These are phyloP conservation scores for Ehretia macrophylla DNA, from an alignment of 257 asterid genomes.

Conservation along the genomic window DNA sequence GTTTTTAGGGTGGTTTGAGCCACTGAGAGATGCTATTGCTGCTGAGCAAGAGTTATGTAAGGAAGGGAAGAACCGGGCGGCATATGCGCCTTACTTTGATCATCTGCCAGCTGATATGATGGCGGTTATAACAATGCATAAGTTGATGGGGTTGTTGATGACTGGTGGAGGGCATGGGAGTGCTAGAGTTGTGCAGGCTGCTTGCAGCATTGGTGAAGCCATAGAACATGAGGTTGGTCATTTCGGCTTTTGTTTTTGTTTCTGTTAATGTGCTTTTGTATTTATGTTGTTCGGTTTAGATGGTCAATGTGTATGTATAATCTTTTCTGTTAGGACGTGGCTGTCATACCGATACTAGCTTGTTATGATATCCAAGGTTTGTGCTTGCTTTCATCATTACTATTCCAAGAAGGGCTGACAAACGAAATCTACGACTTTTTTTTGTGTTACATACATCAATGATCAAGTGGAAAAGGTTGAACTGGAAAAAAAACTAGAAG, in stretches of 20 bases:
- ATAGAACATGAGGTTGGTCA: constrained; percentile 83
- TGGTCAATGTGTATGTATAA: background rate
- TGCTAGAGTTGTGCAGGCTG: constrained; percentile 83
- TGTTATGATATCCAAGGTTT: no score
- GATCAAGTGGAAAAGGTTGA: no score
- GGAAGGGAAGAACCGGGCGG: constrained; percentile 43
- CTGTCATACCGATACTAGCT: no score
- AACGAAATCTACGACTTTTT: no score
- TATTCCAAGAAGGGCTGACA: no score
- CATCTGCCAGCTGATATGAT: constrained; percentile 88
- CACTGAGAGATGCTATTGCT: constrained; percentile 72
- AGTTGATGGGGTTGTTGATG: constrained; percentile 84
- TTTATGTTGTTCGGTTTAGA: background rate
- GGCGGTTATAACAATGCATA: constrained; percentile 97
- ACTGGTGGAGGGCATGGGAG: constrained; percentile 68
- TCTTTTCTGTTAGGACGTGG: no score
- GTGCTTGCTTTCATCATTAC: no score
- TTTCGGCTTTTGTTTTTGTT: background rate
- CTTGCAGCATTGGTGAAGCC: constrained; percentile 76
- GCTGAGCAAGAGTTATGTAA: constrained; percentile 69
- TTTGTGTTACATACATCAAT: no score
- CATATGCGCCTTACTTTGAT: constrained; percentile 58
- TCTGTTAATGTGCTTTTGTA: background rate
- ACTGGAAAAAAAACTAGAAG: no score
- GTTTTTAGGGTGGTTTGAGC: constrained; percentile 97